phyloP scores from a whole-genome alignment of 2,329 filamentous ascomycete species.

The Fusarium temperatum region DNA sequence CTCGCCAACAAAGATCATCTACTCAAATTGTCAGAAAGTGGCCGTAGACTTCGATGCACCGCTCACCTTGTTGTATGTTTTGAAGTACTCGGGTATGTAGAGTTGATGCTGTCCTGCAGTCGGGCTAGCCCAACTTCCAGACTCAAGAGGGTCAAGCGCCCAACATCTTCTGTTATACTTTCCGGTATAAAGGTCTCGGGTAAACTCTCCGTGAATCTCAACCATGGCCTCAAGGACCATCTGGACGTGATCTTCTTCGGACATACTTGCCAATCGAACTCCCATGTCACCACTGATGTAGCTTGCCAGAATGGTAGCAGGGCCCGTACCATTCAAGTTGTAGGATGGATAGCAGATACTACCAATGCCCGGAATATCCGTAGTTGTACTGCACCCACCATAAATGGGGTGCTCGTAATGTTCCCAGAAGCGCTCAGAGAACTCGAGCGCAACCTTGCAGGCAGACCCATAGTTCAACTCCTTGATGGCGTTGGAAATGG shows the following conservation, averaged over 20 bases:
- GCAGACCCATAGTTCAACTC: not conserved
- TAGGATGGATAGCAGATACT: constrained; percentile 7
- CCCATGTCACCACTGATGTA: constrained; percentile 17
- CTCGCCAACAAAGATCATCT: constrained; percentile 22
- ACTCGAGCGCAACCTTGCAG: constrained; percentile 6
- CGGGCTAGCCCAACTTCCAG: constrained; percentile 9
- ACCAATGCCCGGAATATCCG: not conserved
- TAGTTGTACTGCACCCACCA: not conserved
- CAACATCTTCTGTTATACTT: constrained; percentile 17
- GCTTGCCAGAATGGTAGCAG: constrained; percentile 5
- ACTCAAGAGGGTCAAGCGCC: constrained; percentile 10
- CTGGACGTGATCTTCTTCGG: not conserved
- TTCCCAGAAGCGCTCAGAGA: constrained; percentile 10
- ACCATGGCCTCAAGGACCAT: not conserved
- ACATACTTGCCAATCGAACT: not conserved
- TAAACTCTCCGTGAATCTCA: not conserved
- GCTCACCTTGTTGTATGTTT: constrained; percentile 4
- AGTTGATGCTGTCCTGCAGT: constrained; percentile 11
- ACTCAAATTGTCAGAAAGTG: fast-evolving
- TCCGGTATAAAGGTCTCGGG: not conserved
- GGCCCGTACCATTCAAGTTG: not conserved
- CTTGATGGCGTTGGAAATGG: constrained; percentile 11
- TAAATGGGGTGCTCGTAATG: constrained; percentile 8
- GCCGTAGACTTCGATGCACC: fast-evolving
- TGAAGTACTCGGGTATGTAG: constrained; percentile 12